These are phyloP conservation scores for Monosporascus sp. DNA, from an alignment of 2,329 filamentous ascomycete genomes.

Conservation along the genomic window DNA sequence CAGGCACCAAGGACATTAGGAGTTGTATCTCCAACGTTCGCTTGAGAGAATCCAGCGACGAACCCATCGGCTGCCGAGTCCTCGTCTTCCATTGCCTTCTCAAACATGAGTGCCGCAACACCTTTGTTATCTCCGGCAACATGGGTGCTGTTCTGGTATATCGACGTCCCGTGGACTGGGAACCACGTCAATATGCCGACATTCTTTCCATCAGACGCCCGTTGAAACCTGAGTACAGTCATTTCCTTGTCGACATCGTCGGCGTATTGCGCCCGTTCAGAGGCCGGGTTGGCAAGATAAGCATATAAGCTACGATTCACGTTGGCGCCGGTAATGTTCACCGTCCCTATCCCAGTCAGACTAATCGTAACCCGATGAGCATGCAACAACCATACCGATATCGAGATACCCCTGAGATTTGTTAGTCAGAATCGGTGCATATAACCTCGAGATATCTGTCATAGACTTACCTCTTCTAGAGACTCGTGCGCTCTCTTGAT, in stretches of 20 bases:
- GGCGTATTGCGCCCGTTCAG: slow-evolving; percentile 64
- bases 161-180: slow-evolving; percentile 82
- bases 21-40: slow-evolving; percentile 84
- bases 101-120: slow-evolving; percentile 77
- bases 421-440: slow-evolving; percentile 1
- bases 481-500: slow-evolving; percentile 73
- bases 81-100: slow-evolving; percentile 57
- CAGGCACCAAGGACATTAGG: slow-evolving; percentile 80
- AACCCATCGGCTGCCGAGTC: slow-evolving; percentile 57
- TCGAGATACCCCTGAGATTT: slow-evolving; percentile 13
- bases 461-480: slow-evolving; percentile 39
- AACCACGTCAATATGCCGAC: slow-evolving; percentile 87
- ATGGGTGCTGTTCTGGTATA: slow-evolving; percentile 85
- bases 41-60: slow-evolving; percentile 85
- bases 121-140: slow-evolving; percentile 92
- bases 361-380: background rate
- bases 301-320: slow-evolving; percentile 81
- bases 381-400: slow-evolving; percentile 7
- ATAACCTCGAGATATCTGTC: background rate
- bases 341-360: slow-evolving; percentile 29
- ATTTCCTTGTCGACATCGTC: slow-evolving; percentile 66
- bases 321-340: slow-evolving; percentile 64
- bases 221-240: slow-evolving; percentile 70
- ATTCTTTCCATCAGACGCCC: slow-evolving; percentile 64
- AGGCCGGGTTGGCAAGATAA: slow-evolving; percentile 74